Evolutionary conservation across 306 rosid genomes (phyloP).

Genomic region (Casuarina equisetifolia): DNA sequence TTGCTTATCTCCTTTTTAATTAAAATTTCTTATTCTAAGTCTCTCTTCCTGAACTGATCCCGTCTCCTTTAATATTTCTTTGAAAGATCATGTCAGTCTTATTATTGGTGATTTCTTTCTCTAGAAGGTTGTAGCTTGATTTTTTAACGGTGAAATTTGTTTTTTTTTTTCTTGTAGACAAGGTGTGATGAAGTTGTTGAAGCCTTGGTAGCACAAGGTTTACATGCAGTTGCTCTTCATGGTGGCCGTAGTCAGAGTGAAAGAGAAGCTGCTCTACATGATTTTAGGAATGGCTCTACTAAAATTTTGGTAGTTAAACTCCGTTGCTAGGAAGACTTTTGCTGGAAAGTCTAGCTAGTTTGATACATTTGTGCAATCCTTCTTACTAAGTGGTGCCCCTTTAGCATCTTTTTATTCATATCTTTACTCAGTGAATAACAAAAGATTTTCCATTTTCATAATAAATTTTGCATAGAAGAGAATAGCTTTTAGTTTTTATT

Average conservation of each 20-base stretch:
- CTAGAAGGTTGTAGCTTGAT: neutral
- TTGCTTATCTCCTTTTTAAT: neutral
- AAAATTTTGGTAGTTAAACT: conserved; percentile 62
- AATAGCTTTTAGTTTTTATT: neutral
- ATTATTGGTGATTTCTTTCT: neutral
- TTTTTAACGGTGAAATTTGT: conserved; percentile 11
- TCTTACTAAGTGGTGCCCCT: neutral
- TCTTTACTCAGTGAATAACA: neutral
- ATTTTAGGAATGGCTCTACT: conserved; percentile 74
- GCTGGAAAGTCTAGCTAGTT: neutral
- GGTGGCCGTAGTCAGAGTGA: conserved; percentile 87
- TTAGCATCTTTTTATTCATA: neutral
- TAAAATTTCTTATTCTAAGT: neutral
- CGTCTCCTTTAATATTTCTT: neutral
- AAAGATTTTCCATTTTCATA: neutral
- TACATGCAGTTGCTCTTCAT: conserved; percentile 85
- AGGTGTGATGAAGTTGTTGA: conserved; percentile 81
- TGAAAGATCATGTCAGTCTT: neutral
- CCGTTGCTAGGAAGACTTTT: neutral
- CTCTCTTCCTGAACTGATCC: neutral
- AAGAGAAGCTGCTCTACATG: conserved; percentile 80
- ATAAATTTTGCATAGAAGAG: neutral
- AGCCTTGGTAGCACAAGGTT: conserved; percentile 80
- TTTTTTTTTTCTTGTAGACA: conserved; percentile 49
- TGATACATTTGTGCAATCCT: neutral